Evolutionary conservation across 2,329 filamentous ascomycete species (phyloP).

Genomic region (Hypoxylon sp.): DNA sequence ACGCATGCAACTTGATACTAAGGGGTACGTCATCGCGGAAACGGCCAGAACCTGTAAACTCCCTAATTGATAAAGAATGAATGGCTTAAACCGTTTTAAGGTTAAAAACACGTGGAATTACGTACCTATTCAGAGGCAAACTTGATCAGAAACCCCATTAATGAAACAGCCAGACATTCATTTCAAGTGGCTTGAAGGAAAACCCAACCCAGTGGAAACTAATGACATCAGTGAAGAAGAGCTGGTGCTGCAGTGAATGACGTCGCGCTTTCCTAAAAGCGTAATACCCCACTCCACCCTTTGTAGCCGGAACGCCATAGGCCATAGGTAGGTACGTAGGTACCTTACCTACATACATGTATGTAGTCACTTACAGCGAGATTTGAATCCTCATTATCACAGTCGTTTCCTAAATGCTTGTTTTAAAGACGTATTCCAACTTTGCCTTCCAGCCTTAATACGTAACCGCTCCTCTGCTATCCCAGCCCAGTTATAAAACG

Average conservation of each 20-base stretch:
- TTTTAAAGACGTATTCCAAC: conserved; percentile 1
- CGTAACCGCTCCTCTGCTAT: conserved; percentile 2
- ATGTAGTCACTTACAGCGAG: conserved; percentile 39
- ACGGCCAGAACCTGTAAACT: neutral
- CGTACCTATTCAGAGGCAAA: conserved; percentile 35
- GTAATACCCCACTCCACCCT: conserved; percentile 26
- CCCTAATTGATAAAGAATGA: neutral
- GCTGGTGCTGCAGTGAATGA: conserved; percentile 35
- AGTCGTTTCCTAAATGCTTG: conserved; percentile 16
- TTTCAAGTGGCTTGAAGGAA: conserved; percentile 35
- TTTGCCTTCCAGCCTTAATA: conserved; percentile 17
- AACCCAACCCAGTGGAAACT: conserved; percentile 12
- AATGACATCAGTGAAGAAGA: conserved; percentile 40
- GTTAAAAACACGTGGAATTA: conserved; percentile 19
- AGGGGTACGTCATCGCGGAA: conserved; percentile 31
- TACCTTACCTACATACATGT: too few species aligned
- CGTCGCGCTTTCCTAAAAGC: conserved; percentile 45
- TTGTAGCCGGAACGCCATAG: conserved; percentile 32
- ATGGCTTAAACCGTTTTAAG: neutral
- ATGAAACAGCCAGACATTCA: conserved; percentile 1
- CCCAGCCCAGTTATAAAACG: conserved; percentile 20
- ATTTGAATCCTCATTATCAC: conserved; percentile 20
- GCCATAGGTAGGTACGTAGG: too few species aligned
- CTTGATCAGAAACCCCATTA: neutral
- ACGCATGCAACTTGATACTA: neutral